These are phyloP conservation scores for Aspergillus sclerotioniger DNA, from an alignment of 495 filamentous ascomycete species.

Conservation along the genomic window DNA sequence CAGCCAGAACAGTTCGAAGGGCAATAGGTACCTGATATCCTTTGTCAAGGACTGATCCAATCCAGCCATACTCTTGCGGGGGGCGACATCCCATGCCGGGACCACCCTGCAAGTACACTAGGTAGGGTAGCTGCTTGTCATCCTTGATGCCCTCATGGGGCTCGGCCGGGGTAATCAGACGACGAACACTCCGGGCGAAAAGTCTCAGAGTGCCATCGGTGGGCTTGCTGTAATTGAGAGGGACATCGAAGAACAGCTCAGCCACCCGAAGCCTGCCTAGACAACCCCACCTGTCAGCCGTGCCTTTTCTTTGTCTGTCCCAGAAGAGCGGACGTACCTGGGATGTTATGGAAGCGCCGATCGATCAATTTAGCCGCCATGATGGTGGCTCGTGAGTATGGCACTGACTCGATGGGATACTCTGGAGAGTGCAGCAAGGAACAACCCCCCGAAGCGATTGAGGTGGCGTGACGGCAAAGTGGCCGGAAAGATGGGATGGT, in stretches of 20 bases:
- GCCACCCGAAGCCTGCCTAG: conserved; percentile 72
- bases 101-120: conserved; percentile 70
- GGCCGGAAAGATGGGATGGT: neutral
- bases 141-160: conserved; percentile 35
- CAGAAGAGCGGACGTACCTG: conserved; percentile 29
- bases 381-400: neutral
- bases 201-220: conserved; percentile 60
- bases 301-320: neutral
- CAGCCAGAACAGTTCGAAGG: neutral
- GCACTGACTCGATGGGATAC: neutral
- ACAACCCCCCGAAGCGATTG: neutral
- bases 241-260: conserved; percentile 84
- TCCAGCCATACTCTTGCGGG: conserved; percentile 69
- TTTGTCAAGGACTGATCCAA: conserved; percentile 66
- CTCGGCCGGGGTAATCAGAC: conserved; percentile 61
- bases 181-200: conserved; percentile 71
- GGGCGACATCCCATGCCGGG: conserved; percentile 72
- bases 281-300: conserved; percentile 11
- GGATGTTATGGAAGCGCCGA: conserved; percentile 41
- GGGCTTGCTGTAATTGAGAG: conserved; percentile 69
- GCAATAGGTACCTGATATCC: conserved; percentile 63
- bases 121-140: conserved; percentile 56
- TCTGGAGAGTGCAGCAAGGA: neutral
- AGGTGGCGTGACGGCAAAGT: neutral
- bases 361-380: conserved; percentile 49